Base-by-base conservation (phyloP, 1,139 yeast genomes). In the Magnusiomyces clavatus region DNA sequence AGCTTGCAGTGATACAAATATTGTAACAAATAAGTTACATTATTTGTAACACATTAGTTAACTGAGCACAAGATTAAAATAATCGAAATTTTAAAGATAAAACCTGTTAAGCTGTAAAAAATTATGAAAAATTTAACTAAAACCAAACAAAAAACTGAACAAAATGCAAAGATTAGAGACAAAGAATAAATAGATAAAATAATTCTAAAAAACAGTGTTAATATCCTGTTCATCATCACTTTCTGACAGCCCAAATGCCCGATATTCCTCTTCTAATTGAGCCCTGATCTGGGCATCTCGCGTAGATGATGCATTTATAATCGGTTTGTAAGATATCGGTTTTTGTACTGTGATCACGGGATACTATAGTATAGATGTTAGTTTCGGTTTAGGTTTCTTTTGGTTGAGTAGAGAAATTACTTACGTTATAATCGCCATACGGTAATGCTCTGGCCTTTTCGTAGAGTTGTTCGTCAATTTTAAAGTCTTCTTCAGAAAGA, bases 291-390 rank as follows among this genome's bases (percentile, higher is more conserved):
- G 19, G 12, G 45, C 46, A 36, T 54, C 56, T 40, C 56, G 44
- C 11, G 53, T 50, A 13, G 51, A 44, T 19, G 60, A 54, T 6
- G 35, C 5, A 43, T 58, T 61, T 20, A 55, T 56, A 16, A 59
- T 58, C 6, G 70, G 65, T 2, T 70, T 64, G 53, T 72, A 68
- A 38, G 69, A 61, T 53, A 72, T 63, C 24, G 74, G 69, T 48
- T 69, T 70, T 3, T 72, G 66, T 47, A 77, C 81, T 50, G 77
- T 77, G 16, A 77, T 69, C 2, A 80, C 82, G 0, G 86, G 85
- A 54, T 77, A 80, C 59, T 52, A 43, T 39, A 13, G 20, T 46
- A 19, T 11, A 46, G 29, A 46, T 11, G 17, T 44, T 16, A 34
- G 42, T 3, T 14, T 20, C 36, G 11, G 31, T 13, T 5, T 29